Evolutionary conservation across 208 protist species (phyloP).

Genomic region (Crithidia expoeki): DNA sequence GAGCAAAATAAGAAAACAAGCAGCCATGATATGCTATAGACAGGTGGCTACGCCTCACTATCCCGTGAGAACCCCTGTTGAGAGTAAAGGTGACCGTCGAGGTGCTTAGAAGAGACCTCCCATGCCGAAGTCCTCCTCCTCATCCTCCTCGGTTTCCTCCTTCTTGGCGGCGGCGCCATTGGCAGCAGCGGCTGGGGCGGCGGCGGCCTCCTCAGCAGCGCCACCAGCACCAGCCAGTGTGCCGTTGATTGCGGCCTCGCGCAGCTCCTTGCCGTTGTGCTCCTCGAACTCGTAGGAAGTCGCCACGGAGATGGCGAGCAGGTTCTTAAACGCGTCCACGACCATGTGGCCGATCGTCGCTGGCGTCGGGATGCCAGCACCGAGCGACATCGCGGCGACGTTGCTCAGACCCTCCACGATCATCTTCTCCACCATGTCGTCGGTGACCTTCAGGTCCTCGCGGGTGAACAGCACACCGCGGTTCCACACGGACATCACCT

Average conservation of each 20-base stretch:
- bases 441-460: slow-evolving; percentile 95
- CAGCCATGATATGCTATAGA: slow-evolving; percentile 5
- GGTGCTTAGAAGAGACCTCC: slow-evolving; percentile 83
- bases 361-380: slow-evolving; percentile 94
- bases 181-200: slow-evolving; percentile 46
- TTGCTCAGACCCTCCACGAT: slow-evolving; percentile 91
- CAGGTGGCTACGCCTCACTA: neutral
- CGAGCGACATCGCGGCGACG: slow-evolving; percentile 95
- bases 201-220: slow-evolving; percentile 56
- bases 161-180: slow-evolving; percentile 48
- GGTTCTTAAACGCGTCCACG: slow-evolving; percentile 97
- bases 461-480: slow-evolving; percentile 94
- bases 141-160: slow-evolving; percentile 76
- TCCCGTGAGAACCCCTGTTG: neutral
- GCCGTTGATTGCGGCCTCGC: slow-evolving; percentile 87
- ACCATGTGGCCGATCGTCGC: slow-evolving; percentile 96
- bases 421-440: slow-evolving; percentile 89
- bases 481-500: slow-evolving; percentile 95
- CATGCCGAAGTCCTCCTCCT: slow-evolving; percentile 85
- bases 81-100: neutral
- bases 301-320: slow-evolving; percentile 95
- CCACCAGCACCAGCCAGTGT: slow-evolving; percentile 76
- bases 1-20: slow-evolving; percentile 2
- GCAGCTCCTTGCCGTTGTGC: slow-evolving; percentile 84
- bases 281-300: slow-evolving; percentile 94